Conservation (phyloP, 768 basidiomycete species). For the Lactarius sanguifluus region DNA sequence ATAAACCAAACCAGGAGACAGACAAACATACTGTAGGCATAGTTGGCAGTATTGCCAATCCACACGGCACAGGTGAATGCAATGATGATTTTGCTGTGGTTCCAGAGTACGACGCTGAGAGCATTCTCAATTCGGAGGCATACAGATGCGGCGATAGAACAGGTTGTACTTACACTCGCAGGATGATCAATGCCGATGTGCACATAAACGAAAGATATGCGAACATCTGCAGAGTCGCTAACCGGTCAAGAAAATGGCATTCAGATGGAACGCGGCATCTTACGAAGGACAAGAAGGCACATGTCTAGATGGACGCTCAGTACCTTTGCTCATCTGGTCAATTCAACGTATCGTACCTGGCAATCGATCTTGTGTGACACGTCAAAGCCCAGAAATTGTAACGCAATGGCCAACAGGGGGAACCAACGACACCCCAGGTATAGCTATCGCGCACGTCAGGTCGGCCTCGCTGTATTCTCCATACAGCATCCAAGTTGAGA, state of each 20-base stretch:
- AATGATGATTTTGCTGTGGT: conserved; percentile 1
- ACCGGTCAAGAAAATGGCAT: not conserved
- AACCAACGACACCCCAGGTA: conserved; percentile 25
- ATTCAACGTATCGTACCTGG: not conserved
- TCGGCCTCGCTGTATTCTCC: not conserved
- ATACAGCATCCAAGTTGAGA: not conserved
- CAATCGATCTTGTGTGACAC: not conserved
- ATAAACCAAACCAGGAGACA: not conserved
- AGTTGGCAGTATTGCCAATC: not conserved
- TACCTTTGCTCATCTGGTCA: not conserved
- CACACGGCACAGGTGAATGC: not conserved
- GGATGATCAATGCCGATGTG: conserved; percentile 21
- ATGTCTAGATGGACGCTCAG: conserved; percentile 12
- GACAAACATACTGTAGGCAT: conserved; percentile 4
- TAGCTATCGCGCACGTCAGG: not conserved
- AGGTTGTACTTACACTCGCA: conserved; percentile 19
- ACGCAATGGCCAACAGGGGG: conserved; percentile 7
- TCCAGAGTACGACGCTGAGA: conserved; percentile 17
- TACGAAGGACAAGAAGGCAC: conserved; percentile 16
- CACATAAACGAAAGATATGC: conserved; percentile 20
- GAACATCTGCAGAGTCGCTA: conserved; percentile 3
- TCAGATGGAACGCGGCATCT: not conserved
- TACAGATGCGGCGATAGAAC: not conserved
- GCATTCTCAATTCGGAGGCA: not conserved
- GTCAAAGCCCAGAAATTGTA: conserved; percentile 6